phyloP scores from a whole-genome alignment of 176 grass and related monocot species.

The Lolium multiflorum region DNA sequence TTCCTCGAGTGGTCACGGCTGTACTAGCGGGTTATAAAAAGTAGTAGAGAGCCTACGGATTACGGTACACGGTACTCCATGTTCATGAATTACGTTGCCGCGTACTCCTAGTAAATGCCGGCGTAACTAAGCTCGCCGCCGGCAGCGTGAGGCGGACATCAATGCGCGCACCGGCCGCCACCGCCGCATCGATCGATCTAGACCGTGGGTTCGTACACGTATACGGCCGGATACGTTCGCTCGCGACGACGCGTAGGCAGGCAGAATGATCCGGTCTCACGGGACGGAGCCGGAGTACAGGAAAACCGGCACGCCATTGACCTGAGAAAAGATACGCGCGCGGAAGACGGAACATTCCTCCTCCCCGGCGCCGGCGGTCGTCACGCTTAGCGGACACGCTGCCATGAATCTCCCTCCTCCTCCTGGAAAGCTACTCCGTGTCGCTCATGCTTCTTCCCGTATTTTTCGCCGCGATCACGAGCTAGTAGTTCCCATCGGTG shows the following conservation, averaged over 20 bases:
- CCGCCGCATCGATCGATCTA: not conserved
- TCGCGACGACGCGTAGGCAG: too few species aligned
- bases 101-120: not conserved
- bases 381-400: not conserved
- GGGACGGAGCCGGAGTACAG: too few species aligned
- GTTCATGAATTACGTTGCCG: not conserved
- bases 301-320: constrained; percentile 10
- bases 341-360: not conserved
- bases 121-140: not conserved
- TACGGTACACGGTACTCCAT: too few species aligned
- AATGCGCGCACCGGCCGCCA: not conserved
- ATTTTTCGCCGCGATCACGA: not conserved
- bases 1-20: too few species aligned
- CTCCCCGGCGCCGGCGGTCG: too few species aligned
- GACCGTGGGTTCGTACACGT: too few species aligned
- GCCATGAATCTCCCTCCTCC: not conserved
- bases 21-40: too few species aligned
- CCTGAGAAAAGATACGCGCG: not conserved
- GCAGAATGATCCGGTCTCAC: too few species aligned
- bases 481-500: too few species aligned
- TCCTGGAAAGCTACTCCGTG: not conserved
- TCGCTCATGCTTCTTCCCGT: not conserved
- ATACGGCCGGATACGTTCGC: too few species aligned
- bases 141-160: not conserved
- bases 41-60: too few species aligned